phyloP scores from a whole-genome alignment of 805 yeast species.

The Ogataea dorogensis region DNA sequence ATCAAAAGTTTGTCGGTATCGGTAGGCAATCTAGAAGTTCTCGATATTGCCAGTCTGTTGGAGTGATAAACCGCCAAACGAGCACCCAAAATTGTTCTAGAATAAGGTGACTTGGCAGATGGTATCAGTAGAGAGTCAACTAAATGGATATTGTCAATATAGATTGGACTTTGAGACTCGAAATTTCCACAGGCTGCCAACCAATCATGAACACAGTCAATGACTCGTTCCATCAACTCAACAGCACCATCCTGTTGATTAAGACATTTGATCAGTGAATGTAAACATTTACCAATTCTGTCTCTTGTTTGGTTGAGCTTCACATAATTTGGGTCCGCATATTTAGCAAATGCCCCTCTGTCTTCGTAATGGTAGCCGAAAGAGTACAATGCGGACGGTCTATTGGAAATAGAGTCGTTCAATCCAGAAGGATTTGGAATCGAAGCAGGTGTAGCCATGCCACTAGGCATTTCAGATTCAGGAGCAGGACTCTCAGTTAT shows the following conservation, averaged over 20 bases:
- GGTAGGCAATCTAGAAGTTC: slow-evolving; percentile 71
- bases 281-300: slow-evolving; percentile 53
- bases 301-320: slow-evolving; percentile 61
- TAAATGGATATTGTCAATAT: slow-evolving; percentile 38
- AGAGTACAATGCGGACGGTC: slow-evolving; percentile 27
- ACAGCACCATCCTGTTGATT: slow-evolving; percentile 59
- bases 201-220: slow-evolving; percentile 72
- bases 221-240: slow-evolving; percentile 55
- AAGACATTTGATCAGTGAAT: slow-evolving; percentile 50
- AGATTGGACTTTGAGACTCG: slow-evolving; percentile 28
- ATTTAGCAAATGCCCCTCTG: slow-evolving; percentile 23
- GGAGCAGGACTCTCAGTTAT: slow-evolving; percentile 19
- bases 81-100: slow-evolving; percentile 75
- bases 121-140: slow-evolving; percentile 55
- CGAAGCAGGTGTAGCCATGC: slow-evolving; percentile 27
- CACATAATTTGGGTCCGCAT: slow-evolving; percentile 41
- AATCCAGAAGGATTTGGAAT: slow-evolving; percentile 43
- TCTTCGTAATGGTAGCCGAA: slow-evolving; percentile 32
- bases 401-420: slow-evolving; percentile 37
- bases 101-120: slow-evolving; percentile 63
- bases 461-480: slow-evolving; percentile 33
- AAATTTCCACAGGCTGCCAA: slow-evolving; percentile 32
- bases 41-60: slow-evolving; percentile 67
- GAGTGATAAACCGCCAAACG: slow-evolving; percentile 72
- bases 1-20: slow-evolving; percentile 61